Percentiles rank a stretch among this genome's conserved stretches.
phyloP scores from a whole-genome alignment of 176 grass and related monocot genomes.

The Calamus simplicifolius region DNA sequence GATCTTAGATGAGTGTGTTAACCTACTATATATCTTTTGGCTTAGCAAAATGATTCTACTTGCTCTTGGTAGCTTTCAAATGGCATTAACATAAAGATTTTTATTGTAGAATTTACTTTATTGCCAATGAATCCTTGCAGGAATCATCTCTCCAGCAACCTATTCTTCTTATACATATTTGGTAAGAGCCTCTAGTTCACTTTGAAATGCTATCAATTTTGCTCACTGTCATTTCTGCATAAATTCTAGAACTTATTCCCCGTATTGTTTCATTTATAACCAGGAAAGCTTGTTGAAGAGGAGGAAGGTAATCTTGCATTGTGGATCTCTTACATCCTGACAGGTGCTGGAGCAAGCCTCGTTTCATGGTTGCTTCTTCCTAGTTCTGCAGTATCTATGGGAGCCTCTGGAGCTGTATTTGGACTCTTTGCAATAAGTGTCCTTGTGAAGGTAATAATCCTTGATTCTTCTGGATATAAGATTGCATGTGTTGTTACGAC shows the following conservation, averaged over 20 bases:
- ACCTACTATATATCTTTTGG: not conserved
- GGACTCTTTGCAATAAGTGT: conserved; percentile 97
- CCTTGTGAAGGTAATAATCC: conserved; percentile 75
- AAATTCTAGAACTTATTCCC: not conserved
- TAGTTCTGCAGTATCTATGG: conserved; percentile 60
- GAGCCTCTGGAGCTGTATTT: conserved; percentile 95
- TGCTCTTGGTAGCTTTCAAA: not conserved
- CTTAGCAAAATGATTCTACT: conserved; percentile 1
- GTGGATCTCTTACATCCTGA: conserved; percentile 96
- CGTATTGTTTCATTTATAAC: conserved; percentile 19
- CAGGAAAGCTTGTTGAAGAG: conserved; percentile 96
- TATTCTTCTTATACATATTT: conserved; percentile 99
- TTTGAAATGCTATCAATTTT: conserved; percentile 16
- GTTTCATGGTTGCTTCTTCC: conserved; percentile 94
- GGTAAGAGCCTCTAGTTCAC: conserved; percentile 56
- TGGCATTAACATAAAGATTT: conserved; percentile 9
- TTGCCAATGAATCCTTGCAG: conserved; percentile 33
- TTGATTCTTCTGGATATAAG: too few relatives aligned
- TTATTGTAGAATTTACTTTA: conserved; percentile 21
- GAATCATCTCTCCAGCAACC: conserved; percentile 97
- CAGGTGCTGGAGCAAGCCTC: conserved; percentile 81
- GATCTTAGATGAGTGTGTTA: too few relatives aligned
- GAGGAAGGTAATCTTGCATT: conserved; percentile 87
- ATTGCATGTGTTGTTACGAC: too few relatives aligned
- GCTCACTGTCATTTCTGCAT: not conserved